Conservation (phyloP, 805 yeast genomes). For the Scheffersomyces ergatensis region DNA sequence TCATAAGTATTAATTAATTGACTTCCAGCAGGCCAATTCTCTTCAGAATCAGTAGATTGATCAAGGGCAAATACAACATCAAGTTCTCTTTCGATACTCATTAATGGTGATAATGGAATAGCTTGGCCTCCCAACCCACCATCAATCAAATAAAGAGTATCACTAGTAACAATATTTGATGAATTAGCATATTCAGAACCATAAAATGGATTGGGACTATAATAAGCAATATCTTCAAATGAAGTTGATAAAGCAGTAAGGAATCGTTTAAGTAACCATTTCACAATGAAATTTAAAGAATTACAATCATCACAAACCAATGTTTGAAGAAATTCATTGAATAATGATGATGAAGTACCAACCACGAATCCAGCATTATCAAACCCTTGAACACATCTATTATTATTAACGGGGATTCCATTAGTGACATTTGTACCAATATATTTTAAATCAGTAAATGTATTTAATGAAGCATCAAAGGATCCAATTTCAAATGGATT, state of each 20-base stretch:
- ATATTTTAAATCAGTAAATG: conserved; percentile 36
- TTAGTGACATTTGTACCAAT: conserved; percentile 32
- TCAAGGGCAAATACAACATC: conserved; percentile 40
- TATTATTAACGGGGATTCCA: conserved; percentile 22
- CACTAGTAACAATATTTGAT: conserved; percentile 21
- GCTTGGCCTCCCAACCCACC: conserved; percentile 40
- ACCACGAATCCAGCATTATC: conserved; percentile 40
- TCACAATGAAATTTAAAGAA: conserved; percentile 19
- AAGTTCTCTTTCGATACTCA: conserved; percentile 30
- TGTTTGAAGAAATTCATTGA: conserved; percentile 33
- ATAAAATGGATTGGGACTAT: conserved; percentile 37
- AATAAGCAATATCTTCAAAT: conserved; percentile 29
- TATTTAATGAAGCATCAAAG: conserved; percentile 35
- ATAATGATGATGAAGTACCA: conserved; percentile 40
- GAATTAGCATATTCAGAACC: conserved; percentile 26
- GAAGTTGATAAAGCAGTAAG: conserved; percentile 21
- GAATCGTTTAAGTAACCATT: conserved; percentile 21
- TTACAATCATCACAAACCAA: conserved; percentile 32
- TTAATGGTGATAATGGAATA: conserved; percentile 31
- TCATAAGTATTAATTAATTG: conserved; percentile 30
- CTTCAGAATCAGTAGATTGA: conserved; percentile 22
- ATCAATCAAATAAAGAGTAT: conserved; percentile 35
- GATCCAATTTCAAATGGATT: conserved; percentile 44
- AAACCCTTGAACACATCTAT: conserved; percentile 29
- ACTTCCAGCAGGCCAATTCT: conserved; percentile 34